Evolutionary conservation across 148 eudicot genomes (phyloP), one percentile per base, ranked within the genome.

Genomic region (Arctostaphylos glauca): DNA sequence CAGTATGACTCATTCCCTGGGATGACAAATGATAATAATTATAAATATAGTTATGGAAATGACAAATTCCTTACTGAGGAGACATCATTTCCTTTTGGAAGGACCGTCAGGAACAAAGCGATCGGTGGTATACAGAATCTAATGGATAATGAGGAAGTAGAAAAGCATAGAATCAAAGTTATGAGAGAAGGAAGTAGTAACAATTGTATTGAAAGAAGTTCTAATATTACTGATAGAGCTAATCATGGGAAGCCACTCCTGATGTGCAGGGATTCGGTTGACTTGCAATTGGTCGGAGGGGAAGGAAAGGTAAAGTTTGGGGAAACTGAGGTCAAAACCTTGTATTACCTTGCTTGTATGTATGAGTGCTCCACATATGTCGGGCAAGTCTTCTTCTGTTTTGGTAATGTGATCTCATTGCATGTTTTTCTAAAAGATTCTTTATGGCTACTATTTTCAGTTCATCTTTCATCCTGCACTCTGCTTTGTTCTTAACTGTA

Each of bases 251-350:
- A 72, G 76, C 58, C 67, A 81, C 81, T 56, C 38, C 84, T 58
- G 78, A 80, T 85, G 13, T 60, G 74, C 82, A 62, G 62, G 76
- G 83, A 85, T 74, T 81, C 81, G 6, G 80, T 49, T 83, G 87
- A 85, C 80, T 31, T 73, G 71, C 82, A 64, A 76, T 84, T 85
- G 83, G 73, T 83, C 84, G 80, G 64, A 74, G 74, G 54, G 84
- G 84, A 87, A 67, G 80, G 77, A 81, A 87, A 89, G 91, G 91
- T 89, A 89, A 85, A 48, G 25, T 83, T 81, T 84, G 80, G 87
- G 83, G 75, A 76, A 44, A 78, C 74, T 81, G 55, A 76, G 68
- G 83, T 79, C 80, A 38, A 84, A 82, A 55, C 9, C 43, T 43
- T 84, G 86, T 85, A 76, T 82, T 77, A 68, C 31, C 73, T 43